These are phyloP conservation scores for Byssochlamys sp. DNA, from an alignment of 2,329 filamentous ascomycete species.

Conservation along the genomic window DNA sequence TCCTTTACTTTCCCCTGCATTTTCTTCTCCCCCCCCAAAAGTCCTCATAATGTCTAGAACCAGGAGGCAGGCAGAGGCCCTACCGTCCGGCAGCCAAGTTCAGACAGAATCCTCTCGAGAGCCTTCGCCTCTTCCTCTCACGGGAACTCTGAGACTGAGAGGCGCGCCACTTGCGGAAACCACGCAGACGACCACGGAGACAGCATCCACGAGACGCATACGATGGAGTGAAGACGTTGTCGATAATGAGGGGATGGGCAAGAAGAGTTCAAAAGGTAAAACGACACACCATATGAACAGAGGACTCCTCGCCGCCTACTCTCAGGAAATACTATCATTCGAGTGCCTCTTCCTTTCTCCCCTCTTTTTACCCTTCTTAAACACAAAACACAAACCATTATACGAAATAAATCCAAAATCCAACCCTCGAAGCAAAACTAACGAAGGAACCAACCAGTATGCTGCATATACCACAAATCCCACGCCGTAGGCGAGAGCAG, in stretches of 20 bases:
- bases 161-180: constrained; percentile 13
- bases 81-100: constrained; percentile 15
- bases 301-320: no score
- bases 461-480: constrained; percentile 93
- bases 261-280: constrained; percentile 86
- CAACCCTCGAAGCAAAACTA: background rate
- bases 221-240: constrained; percentile 89
- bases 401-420: background rate
- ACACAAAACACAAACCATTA: no score
- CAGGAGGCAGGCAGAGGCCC: constrained; percentile 23
- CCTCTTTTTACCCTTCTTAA: no score
- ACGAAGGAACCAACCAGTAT: constrained; percentile 51
- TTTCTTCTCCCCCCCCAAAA: background rate
- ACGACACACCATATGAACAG: no score
- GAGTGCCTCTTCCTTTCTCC: no score
- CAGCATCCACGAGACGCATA: constrained; percentile 51
- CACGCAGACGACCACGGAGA: constrained; percentile 6
- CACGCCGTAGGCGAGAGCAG: constrained; percentile 74
- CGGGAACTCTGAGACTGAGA: constrained; percentile 22
- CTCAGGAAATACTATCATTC: no score
- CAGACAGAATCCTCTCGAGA: constrained; percentile 17
- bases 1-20: background rate
- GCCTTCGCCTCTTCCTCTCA: constrained; percentile 13
- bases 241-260: constrained; percentile 88
- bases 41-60: constrained; percentile 27